A percentile compares a stretch with the other conserved stretches of the same genome.
Conservation (phyloP, 768 basidiomycete species). For the Ephemerocybe angulata region DNA sequence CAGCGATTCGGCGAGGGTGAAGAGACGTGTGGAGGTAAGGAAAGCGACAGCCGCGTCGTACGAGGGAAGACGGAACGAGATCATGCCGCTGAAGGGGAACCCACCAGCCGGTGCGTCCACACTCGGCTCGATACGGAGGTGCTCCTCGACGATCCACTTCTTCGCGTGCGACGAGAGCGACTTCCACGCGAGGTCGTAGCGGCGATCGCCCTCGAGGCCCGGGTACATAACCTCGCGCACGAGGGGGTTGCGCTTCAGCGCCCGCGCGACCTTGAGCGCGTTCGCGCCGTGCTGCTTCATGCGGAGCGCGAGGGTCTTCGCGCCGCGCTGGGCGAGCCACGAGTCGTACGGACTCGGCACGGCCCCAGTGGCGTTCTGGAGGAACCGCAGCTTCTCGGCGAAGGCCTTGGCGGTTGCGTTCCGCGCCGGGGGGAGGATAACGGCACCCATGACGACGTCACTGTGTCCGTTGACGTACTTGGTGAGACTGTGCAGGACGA, state of each 20-base stretch:
- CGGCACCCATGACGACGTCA: constrained; percentile 87
- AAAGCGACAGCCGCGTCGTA: constrained; percentile 59
- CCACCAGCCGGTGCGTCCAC: constrained; percentile 39
- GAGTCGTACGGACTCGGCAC: constrained; percentile 83
- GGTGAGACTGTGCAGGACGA: constrained; percentile 79
- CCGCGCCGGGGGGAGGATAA: constrained; percentile 53
- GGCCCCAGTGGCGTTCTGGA: constrained; percentile 87
- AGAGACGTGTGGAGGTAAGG: constrained; percentile 59
- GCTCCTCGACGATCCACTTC: constrained; percentile 47
- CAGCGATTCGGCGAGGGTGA: constrained; percentile 81
- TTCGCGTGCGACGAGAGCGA: constrained; percentile 68
- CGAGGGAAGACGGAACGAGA: constrained; percentile 72
- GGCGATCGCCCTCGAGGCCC: constrained; percentile 51
- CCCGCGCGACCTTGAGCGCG: constrained; percentile 70
- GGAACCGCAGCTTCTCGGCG: constrained; percentile 62
- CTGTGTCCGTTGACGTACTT: constrained; percentile 96
- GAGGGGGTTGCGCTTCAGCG: constrained; percentile 49
- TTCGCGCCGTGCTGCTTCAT: constrained; percentile 86
- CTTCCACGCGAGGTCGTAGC: constrained; percentile 58
- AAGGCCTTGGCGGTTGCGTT: neutral
- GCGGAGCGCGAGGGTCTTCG: constrained; percentile 87
- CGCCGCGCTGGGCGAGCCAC: constrained; percentile 87
- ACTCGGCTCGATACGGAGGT: constrained; percentile 7
- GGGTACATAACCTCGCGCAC: constrained; percentile 89
- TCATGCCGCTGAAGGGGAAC: constrained; percentile 90